Percentiles rank a stretch among this genome's conserved stretches.
phyloP scores from a whole-genome alignment of 805 yeast species.

The Wickerhamomyces tratensis region DNA sequence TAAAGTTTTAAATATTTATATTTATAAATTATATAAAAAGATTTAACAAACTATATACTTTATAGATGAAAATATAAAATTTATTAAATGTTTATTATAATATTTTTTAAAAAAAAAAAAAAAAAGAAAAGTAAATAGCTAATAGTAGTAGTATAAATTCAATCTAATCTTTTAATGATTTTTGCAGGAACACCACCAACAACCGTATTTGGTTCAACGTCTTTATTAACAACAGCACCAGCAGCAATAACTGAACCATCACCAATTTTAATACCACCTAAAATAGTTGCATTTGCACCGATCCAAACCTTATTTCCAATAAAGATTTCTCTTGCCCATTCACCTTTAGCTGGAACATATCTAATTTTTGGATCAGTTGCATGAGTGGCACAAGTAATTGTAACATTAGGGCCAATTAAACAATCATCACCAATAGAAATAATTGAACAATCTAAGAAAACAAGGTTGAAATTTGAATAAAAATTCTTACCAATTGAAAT shows the following conservation, averaged over 20 bases:
- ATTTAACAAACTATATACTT: too few species aligned
- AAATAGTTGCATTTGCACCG: conserved; percentile 41
- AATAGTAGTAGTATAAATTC: background rate
- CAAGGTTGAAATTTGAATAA: conserved; percentile 48
- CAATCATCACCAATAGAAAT: conserved; percentile 53
- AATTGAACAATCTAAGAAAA: conserved; percentile 48
- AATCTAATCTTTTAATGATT: conserved; percentile 19
- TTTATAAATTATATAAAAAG: too few species aligned
- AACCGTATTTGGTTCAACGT: conserved; percentile 43
- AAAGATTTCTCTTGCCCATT: conserved; percentile 44
- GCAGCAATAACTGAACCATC: conserved; percentile 56
- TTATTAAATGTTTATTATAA: too few species aligned
- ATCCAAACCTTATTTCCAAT: conserved; percentile 66
- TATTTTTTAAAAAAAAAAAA: too few species aligned
- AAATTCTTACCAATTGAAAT: conserved; percentile 44
- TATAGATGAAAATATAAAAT: too few species aligned
- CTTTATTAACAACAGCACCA: conserved; percentile 52
- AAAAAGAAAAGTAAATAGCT: too few species aligned
- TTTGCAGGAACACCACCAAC: conserved; percentile 59
- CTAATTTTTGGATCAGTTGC: conserved; percentile 42
- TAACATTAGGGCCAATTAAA: conserved; percentile 53
- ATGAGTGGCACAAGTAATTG: conserved; percentile 55
- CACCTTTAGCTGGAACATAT: conserved; percentile 23
- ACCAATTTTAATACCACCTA: conserved; percentile 64
- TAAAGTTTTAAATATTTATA: too few species aligned